Evolutionary conservation across 2,329 filamentous ascomycete species (phyloP).

Genomic region (Didymella segeticola): DNA sequence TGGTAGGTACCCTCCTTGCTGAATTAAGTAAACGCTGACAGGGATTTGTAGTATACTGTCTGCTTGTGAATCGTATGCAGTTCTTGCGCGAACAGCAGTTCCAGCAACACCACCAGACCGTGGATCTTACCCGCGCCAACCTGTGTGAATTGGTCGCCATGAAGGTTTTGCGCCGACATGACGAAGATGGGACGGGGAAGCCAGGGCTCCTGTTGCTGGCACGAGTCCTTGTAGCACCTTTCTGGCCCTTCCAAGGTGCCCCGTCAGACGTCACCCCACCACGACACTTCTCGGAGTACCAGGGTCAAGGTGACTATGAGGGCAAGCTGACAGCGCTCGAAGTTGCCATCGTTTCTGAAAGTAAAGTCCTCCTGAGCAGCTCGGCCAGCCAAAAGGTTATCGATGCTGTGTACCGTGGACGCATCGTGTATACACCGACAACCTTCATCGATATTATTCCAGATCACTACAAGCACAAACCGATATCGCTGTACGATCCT

Average conservation of each 20-base stretch:
- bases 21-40: no score
- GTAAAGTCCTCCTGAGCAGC: slow-evolving; percentile 77
- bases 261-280: slow-evolving; percentile 70
- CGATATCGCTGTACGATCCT: slow-evolving; percentile 81
- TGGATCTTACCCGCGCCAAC: slow-evolving; percentile 77
- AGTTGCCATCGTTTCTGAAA: slow-evolving; percentile 82
- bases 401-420: slow-evolving; percentile 80
- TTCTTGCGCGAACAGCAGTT: slow-evolving; percentile 80
- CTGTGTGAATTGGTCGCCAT: slow-evolving; percentile 82
- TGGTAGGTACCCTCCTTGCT: slow-evolving; percentile 58
- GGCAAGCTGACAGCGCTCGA: slow-evolving; percentile 78
- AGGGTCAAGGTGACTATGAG: slow-evolving; percentile 57
- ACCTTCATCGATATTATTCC: slow-evolving; percentile 84
- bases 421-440: slow-evolving; percentile 82
- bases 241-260: slow-evolving; percentile 85
- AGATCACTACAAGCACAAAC: slow-evolving; percentile 84
- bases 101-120: slow-evolving; percentile 79
- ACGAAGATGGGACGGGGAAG: slow-evolving; percentile 76
- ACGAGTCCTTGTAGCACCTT: slow-evolving; percentile 81
- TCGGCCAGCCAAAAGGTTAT: slow-evolving; percentile 83
- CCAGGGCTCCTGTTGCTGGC: slow-evolving; percentile 75
- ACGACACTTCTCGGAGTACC: slow-evolving; percentile 56
- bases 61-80: slow-evolving; percentile 81
- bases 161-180: slow-evolving; percentile 77
- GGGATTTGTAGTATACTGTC: slow-evolving; percentile 73